Evolutionary conservation across 2,329 filamentous ascomycete species (phyloP), one percentile per base, ranked within the genome.

Genomic region (Aspergillus sp.): DNA sequence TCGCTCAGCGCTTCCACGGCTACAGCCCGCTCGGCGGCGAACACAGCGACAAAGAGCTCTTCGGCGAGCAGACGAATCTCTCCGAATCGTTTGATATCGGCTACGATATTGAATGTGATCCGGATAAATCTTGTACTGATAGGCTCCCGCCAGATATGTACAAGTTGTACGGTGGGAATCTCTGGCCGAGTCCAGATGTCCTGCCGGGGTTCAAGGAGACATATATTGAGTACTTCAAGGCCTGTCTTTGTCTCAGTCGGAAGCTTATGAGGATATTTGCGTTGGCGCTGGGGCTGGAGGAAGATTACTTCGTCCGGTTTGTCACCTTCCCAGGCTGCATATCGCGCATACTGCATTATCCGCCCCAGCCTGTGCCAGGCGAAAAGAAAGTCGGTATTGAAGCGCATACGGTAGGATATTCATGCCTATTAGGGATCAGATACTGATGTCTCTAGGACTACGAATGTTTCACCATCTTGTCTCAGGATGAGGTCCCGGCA

Each of bases 261-360:
- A 52, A 49, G n/a, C 32, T 64, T 41, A 59, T 78, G 17, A 70
- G 64, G 46, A 66, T 73, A 2, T 64, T 77, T 24, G 74, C 74
- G 0, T 59, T 74, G 14, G 72, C 72, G 2, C 61, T 77, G 4
- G 65, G 70, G 24, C 56, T 77, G 0, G 53, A 64, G 0, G 72
- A 75, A 48, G 54, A 58, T 10, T 71, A 65, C 48, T 76, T 74
- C 53, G 65, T 70, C 45, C 59, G 61, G 0, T 73, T 68, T 41
- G 61, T 65, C 2, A 55, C 56, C 1, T 57, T 60, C 14, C 69
- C 73, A 0, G 69, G 74, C 1, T 67, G 69, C 1, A 72, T 67
- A n/a, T 70, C 74, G 47, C 61, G 73, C 4, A 63, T 75, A 38
- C 59, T 75, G 36, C 73, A 75, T 56, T 76, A 75, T 56, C 72